A percentile compares a stretch with the other conserved stretches of the same genome.
These are phyloP conservation scores for Brassica balearica DNA, from an alignment of 441 rosid species.

Conservation along the genomic window DNA sequence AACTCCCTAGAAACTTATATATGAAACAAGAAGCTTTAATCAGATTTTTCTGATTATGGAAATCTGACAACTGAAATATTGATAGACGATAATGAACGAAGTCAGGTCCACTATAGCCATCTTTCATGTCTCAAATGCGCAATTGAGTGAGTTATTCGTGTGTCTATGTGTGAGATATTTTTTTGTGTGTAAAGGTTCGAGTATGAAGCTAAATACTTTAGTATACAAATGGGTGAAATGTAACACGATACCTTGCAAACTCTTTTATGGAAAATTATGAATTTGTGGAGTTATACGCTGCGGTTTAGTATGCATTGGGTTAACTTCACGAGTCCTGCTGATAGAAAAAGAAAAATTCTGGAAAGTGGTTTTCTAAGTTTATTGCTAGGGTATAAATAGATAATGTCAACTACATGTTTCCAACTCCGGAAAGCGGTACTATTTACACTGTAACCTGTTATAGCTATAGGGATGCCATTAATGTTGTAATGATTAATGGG, in stretches of 20 bases:
- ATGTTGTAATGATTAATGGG: no score
- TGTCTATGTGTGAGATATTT: no score
- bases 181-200: no score
- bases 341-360: slow-evolving; percentile 26
- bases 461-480: no score
- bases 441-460: no score
- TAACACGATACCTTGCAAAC: slow-evolving; percentile 37
- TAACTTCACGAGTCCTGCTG: slow-evolving; percentile 38
- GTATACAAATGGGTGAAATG: slow-evolving; percentile 23
- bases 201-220: not conserved
- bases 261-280: slow-evolving; percentile 40
- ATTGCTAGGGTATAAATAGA: not conserved
- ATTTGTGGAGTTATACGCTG: slow-evolving; percentile 23
- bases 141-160: slow-evolving; percentile 15
- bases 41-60: no score
- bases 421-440: no score
- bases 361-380: slow-evolving; percentile 36
- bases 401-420: no score
- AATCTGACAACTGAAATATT: no score
- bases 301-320: slow-evolving; percentile 40
- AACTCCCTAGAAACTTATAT: no score
- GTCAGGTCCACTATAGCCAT: slow-evolving; percentile 34
- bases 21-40: no score
- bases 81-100: slow-evolving; percentile 21
- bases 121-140: slow-evolving; percentile 40